Evolutionary conservation across 78 protist genomes (phyloP), one percentile per base, ranked within the genome.

Genomic region (Monocercomonoides exilis): DNA sequence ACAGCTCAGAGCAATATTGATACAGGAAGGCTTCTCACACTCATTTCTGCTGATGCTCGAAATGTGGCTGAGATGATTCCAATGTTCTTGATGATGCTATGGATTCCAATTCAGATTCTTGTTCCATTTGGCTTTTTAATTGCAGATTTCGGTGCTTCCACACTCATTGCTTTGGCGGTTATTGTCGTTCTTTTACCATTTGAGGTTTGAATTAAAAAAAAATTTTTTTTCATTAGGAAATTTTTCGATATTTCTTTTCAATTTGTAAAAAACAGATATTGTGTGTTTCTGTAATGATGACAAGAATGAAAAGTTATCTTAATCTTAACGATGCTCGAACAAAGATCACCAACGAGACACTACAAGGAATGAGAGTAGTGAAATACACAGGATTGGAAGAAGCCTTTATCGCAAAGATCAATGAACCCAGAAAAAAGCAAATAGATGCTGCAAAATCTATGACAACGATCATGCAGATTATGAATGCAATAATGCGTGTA

Each of bases 311-410:
- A 41, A 6, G 36, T 29, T 79, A 79, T 41, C n/a, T 79, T 33
- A 41, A 33, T 29, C 5, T 79, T 41, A 79, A 79, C 82, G 82
- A 79, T 41, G 42, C n/a, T 5, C 82, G 82, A 41, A 21, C 5
- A 33, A 79, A 79, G 82, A 21, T 79, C 82, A 79, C 82, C 4
- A 79, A 79, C 82, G 82, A 79, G 82, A 79, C 82, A 32, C 5
- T 79, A 33, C 82, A 79, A 41, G 82, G 82, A 32, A 79, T 79
- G 45, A 33, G 82, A 4, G 82, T 79, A 4, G 82, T 79, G 82
- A 79, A 79, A 41, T 79, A 33, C 11, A 32, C 82, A 21, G 82
- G 82, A 32, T 41, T 79, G 43, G 82, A 79, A 41, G 42, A 6
- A 21, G 21, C 11, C 42, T 79, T 79, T 41, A 21, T 4, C 42